Conservation (phyloP, 768 basidiomycete species). For the Podaxis sp. region DNA sequence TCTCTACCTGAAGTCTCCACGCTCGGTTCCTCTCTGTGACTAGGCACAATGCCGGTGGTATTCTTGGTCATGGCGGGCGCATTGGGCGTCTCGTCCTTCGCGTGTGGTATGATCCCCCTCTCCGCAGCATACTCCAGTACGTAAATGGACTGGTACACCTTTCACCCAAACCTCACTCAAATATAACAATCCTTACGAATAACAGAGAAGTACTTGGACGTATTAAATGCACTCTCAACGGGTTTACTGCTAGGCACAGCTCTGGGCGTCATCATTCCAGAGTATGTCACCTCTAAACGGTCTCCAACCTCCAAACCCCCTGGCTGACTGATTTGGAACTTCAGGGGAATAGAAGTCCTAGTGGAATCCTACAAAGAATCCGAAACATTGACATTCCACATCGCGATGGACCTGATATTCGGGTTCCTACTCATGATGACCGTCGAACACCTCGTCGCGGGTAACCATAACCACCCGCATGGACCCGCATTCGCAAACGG, state of each 20-base stretch:
- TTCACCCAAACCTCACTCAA: conserved; percentile 16
- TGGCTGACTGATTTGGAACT: background rate
- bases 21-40: background rate
- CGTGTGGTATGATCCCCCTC: conserved; percentile 73
- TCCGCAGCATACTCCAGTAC: conserved; percentile 70
- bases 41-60: conserved; percentile 32
- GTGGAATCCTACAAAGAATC: conserved; percentile 32
- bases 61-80: conserved; percentile 59
- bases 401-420: conserved; percentile 62
- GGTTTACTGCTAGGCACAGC: conserved; percentile 90
- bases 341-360: conserved; percentile 73
- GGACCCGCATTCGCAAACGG: conserved; percentile 7
- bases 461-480: conserved; percentile 35
- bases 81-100: conserved; percentile 64
- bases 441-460: conserved; percentile 61
- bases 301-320: background rate
- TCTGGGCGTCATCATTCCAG: conserved; percentile 89
- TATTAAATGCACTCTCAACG: conserved; percentile 48
- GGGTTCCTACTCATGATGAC: conserved; percentile 68
- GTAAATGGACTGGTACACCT: conserved; percentile 26
- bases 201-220: conserved; percentile 31
- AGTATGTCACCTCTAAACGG: conserved; percentile 51
- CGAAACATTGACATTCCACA: conserved; percentile 47
- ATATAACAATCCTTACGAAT: background rate
- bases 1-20: background rate